Evolutionary conservation across 164 flowering plant species (phyloP), one percentile per base, ranked within the genome.

Genomic region (Nymphaea colorata): DNA sequence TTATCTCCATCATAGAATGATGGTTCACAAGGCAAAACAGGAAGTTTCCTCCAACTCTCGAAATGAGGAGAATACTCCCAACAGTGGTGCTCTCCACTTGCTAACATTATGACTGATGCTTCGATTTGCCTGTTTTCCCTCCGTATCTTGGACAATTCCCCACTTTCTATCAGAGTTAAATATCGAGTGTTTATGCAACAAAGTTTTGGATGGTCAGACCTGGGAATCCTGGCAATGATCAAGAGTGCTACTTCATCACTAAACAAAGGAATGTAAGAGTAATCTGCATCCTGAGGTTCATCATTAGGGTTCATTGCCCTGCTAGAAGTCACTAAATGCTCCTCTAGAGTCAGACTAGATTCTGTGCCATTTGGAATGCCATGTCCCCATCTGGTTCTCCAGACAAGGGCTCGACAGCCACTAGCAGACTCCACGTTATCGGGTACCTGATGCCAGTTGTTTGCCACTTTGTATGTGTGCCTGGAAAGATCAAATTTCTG

Each of bases 281-380:
- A 86, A 89, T 89, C 90, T 89, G 90, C 87, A 85, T 89, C 95
- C 87, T 85, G 88, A 83, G 93, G 81, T 82, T 85, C 74, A 43
- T 41, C 17, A 25, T 25, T 25, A 25, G 36, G 36, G 36, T 25
- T 16, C 68, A 66, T 70, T 62, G 41, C 10, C 59, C n/a, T 59
- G 36, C 36, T 25, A 25, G 36, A 25, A 25, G 36, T 25, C 36
- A 25, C 36, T 25, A 25, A 25, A 25, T 25, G 36, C 36, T 25
- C 36, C 36, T 25, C 36, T 25, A 25, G 36, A 25, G 36, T 25
- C 36, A 25, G 36, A 25, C 36, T 25, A 25, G 36, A 25, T 25
- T 25, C 36, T 25, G 36, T 25, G 36, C 36, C 36, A 25, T 25
- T 25, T 25, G 36, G 36, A 25, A 25, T 25, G 36, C 36, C 36